Evolutionary conservation across 192 early-diverging fungal genomes (phyloP).

Genomic region (Thoreauomyces humboldtii): DNA sequence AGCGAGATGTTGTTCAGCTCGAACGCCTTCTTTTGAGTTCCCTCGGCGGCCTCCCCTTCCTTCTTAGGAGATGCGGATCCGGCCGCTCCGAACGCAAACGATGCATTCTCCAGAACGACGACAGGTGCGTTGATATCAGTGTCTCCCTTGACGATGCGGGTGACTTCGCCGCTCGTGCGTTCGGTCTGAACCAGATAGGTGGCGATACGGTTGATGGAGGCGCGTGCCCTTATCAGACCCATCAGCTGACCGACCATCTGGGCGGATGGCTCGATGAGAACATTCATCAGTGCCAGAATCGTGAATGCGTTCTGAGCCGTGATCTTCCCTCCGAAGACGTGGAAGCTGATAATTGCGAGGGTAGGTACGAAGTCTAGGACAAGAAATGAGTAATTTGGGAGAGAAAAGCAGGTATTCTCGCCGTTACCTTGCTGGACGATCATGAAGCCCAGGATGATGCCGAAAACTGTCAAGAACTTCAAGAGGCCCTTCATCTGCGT

Average conservation of each 20-base stretch:
- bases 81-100: not conserved
- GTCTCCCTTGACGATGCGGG: too few species aligned
- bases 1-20: slow-evolving; percentile 19
- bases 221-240: too few species aligned
- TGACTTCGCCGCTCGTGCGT: not conserved
- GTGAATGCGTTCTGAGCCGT: not conserved
- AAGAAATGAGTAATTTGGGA: too few species aligned
- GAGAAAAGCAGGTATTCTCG: too few species aligned
- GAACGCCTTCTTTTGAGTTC: not conserved
- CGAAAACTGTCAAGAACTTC: not conserved
- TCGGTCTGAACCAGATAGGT: not conserved
- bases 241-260: not conserved
- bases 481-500: not conserved
- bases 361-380: too few species aligned
- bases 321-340: not conserved
- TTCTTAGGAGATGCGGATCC: not conserved
- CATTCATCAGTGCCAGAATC: not conserved
- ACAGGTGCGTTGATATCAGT: not conserved
- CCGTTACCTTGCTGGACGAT: too few species aligned
- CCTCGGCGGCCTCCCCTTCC: not conserved
- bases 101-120: not conserved
- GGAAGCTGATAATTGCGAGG: slow-evolving; percentile 1
- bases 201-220: not conserved
- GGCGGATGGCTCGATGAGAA: not conserved
- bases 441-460: too few species aligned